Evolutionary conservation across 2,329 filamentous ascomycete genomes (phyloP), one percentile per base, ranked within the genome.

Genomic region (Fusarium sp.): DNA sequence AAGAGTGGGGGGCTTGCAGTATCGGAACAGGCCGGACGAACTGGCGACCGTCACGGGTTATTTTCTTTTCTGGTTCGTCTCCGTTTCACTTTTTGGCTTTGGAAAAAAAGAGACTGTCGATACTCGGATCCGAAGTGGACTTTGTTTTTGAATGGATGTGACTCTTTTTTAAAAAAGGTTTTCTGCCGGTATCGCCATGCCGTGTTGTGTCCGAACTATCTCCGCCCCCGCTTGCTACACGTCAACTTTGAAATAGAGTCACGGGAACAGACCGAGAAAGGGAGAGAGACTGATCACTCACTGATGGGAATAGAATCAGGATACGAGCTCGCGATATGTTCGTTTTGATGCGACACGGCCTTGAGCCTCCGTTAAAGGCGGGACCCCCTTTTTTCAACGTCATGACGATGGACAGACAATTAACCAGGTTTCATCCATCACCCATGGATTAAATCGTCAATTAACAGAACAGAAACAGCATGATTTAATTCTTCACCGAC

Each of bases 1-100:
- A 42, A 42, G 53, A 64, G 70, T 71, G 70, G 71, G 33, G 40
- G 68, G 20, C 35, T 17, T 38, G 35, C 42, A 53, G 20, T 17
- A 62, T 76, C 75, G 75, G 75, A 55, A 76, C 64, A 76, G 75
- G 64, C 70, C 75, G 75, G 75, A 65, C 36, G 24, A 49, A 53
- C 22, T 61, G 59, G 36, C 46, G 38, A 59, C 36, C 27, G 31
- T 59, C 51, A 62, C 49, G 67, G 70, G 49, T 63, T 73, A 61
- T 74, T 71, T 20, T 74, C 67, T 72, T 62, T 64, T 36, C 29
- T 57, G 20, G 29, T 42, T 40, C 40, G 60, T 60, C 27, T 35
- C 57, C 40, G 10, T 29, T 69, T 17, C 40, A 36, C 29, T 62
- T 14, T 38, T 29, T 17, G 14, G 12, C 38, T 42, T 10, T 17